Evolutionary conservation across 2,329 filamentous ascomycete species (phyloP).

Genomic region (Geosmithia flava): DNA sequence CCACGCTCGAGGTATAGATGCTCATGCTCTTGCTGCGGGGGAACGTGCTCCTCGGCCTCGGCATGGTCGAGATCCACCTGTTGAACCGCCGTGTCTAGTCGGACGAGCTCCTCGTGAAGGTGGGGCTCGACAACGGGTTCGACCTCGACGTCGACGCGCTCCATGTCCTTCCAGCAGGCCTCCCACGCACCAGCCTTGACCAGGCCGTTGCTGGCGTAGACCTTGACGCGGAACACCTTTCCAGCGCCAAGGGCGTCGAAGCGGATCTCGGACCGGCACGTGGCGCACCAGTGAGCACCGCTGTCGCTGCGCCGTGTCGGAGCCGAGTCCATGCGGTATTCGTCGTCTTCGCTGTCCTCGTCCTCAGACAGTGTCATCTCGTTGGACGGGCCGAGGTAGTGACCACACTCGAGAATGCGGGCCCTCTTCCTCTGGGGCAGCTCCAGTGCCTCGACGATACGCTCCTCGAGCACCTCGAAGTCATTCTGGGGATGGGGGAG

Average conservation of each 20-base stretch:
- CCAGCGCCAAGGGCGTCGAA: constrained; percentile 39
- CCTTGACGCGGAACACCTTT: constrained; percentile 64
- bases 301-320: constrained; percentile 12
- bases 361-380: constrained; percentile 29
- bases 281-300: constrained; percentile 39
- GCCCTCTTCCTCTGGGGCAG: constrained; percentile 52
- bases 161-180: constrained; percentile 95
- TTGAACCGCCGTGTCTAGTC: constrained; percentile 29
- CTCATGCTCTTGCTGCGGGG: constrained; percentile 12
- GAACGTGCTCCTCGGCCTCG: neutral
- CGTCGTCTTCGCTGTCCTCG: constrained; percentile 32
- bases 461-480: constrained; percentile 68
- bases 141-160: constrained; percentile 91
- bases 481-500: constrained; percentile 70
- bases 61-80: constrained; percentile 12
- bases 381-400: constrained; percentile 56
- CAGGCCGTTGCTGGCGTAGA: constrained; percentile 89
- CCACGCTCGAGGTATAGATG: constrained; percentile 6
- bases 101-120: constrained; percentile 47
- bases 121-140: constrained; percentile 55
- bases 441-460: constrained; percentile 63
- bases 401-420: constrained; percentile 61
- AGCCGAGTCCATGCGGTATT: constrained; percentile 9
- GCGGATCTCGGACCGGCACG: constrained; percentile 41
- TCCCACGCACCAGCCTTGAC: constrained; percentile 89